Percentiles rank a stretch among this genome's conserved stretches.
Conservation (phyloP, 2,329 filamentous ascomycete species). For the Eurotiales sp. region DNA sequence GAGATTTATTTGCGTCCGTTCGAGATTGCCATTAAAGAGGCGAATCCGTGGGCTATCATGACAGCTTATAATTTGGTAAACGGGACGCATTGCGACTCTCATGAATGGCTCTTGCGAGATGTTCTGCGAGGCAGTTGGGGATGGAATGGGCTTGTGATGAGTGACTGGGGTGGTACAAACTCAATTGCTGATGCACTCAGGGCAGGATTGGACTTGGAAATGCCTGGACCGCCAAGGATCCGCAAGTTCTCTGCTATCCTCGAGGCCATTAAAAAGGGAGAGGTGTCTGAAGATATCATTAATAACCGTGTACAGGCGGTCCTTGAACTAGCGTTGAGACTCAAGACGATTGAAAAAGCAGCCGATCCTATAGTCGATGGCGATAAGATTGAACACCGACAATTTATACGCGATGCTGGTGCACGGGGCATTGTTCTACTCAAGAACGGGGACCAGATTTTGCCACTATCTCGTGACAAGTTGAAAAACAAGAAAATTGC, state of each 20-base stretch:
- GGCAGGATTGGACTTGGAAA: conserved; percentile 45
- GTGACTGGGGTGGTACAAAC: conserved; percentile 46
- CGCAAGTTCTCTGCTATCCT: conserved; percentile 20
- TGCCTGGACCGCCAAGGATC: conserved; percentile 32
- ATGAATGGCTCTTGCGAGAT: conserved; percentile 61
- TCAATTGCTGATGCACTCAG: conserved; percentile 41
- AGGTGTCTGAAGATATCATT: conserved; percentile 52
- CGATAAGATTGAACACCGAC: conserved; percentile 60
- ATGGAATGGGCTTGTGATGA: conserved; percentile 45
- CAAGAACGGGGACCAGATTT: conserved; percentile 63
- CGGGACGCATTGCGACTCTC: conserved; percentile 57
- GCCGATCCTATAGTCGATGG: conserved; percentile 52
- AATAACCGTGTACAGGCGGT: conserved; percentile 56
- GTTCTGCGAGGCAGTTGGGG: conserved; percentile 44
- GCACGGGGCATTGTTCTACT: conserved; percentile 68
- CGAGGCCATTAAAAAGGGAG: conserved; percentile 51
- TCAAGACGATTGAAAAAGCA: conserved; percentile 53
- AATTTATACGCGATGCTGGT: conserved; percentile 65
- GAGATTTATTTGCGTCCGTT: conserved; percentile 64
- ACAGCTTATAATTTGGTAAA: conserved; percentile 58
- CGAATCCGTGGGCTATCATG: conserved; percentile 55
- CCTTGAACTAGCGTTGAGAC: conserved; percentile 52
- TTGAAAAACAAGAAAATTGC: conserved; percentile 38
- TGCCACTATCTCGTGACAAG: conserved; percentile 50
- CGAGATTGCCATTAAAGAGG: conserved; percentile 56